A percentile compares a stretch with the other conserved stretches of the same genome.
Evolutionary conservation across 1,284 basidiomycete species (phyloP).

Genomic region (Cutaneotrichosporon mucoides): DNA sequence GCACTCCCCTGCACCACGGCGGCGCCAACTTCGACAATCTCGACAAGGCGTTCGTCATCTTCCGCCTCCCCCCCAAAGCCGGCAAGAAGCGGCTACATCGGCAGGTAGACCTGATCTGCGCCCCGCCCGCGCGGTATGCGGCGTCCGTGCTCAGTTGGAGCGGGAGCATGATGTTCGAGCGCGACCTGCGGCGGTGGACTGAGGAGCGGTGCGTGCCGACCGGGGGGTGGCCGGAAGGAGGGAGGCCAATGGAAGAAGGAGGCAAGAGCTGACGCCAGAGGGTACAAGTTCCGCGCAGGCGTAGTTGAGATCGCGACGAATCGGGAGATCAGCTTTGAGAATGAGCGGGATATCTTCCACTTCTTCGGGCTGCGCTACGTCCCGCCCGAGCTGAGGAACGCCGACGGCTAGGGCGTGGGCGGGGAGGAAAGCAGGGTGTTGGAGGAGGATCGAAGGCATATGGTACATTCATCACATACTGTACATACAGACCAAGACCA

Average conservation of each 20-base stretch:
- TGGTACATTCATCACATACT: too few species aligned
- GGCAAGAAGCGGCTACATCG: conserved; percentile 26
- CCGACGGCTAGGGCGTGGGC: conserved; percentile 31
- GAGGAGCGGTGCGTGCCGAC: conserved; percentile 28
- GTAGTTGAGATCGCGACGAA: conserved; percentile 33
- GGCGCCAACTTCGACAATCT: conserved; percentile 49
- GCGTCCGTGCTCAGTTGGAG: conserved; percentile 46
- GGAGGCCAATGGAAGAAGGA: neutral
- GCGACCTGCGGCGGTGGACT: conserved; percentile 44
- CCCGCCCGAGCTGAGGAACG: conserved; percentile 45
- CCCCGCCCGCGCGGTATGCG: conserved; percentile 43
- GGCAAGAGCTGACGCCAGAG: conserved; percentile 14
- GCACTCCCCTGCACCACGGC: conserved; percentile 28
- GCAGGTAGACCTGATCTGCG: conserved; percentile 45
- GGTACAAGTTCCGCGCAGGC: conserved; percentile 45
- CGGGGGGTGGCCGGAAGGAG: too few species aligned
- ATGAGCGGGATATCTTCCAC: conserved; percentile 44
- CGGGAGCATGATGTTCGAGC: conserved; percentile 51
- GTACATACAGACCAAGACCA: too few species aligned
- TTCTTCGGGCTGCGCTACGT: conserved; percentile 42
- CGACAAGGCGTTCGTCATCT: conserved; percentile 47
- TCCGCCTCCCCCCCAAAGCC: conserved; percentile 24
- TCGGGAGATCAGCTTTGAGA: conserved; percentile 39
- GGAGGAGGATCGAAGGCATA: neutral
- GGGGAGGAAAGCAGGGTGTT: too few species aligned